phyloP scores from a whole-genome alignment of 129 eudicot genomes.

The Flaveria brownii region DNA sequence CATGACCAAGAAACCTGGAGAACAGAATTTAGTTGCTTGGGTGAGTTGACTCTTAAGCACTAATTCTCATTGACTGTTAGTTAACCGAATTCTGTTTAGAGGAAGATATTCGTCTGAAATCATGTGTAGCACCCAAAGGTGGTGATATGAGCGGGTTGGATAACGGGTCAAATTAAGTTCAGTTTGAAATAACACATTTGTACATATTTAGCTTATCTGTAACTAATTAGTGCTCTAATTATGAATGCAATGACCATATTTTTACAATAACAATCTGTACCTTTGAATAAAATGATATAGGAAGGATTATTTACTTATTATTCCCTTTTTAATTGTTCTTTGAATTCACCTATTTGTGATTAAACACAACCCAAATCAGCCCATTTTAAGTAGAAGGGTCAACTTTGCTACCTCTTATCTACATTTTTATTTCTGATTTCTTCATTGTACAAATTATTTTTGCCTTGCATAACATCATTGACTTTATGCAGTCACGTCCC shows the following conservation, averaged over 20 bases:
- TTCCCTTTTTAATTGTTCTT: neutral
- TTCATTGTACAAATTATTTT: neutral
- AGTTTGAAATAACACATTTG: neutral
- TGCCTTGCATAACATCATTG: conserved; percentile 1
- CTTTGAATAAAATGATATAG: neutral
- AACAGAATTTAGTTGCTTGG: conserved; percentile 78
- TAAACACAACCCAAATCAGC: conserved; percentile 1
- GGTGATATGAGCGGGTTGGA: neutral
- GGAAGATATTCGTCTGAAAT: neutral
- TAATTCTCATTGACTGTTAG: neutral
- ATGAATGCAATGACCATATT: neutral
- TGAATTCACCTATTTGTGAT: neutral
- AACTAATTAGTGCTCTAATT: neutral
- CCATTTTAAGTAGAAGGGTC: neutral
- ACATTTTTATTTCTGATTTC: neutral
- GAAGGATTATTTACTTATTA: no score
- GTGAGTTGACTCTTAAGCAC: conserved; percentile 43
- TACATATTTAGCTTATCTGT: neutral
- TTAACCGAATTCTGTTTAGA: neutral
- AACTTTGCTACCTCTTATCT: neutral
- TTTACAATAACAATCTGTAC: neutral
- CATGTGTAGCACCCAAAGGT: neutral
- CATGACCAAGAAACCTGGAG: conserved; percentile 51
- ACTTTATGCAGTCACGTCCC: conserved; percentile 55
- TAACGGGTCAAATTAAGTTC: neutral